These are phyloP conservation scores for Fusarium aywerte DNA, from an alignment of 2,329 filamentous ascomycete species.

Conservation along the genomic window DNA sequence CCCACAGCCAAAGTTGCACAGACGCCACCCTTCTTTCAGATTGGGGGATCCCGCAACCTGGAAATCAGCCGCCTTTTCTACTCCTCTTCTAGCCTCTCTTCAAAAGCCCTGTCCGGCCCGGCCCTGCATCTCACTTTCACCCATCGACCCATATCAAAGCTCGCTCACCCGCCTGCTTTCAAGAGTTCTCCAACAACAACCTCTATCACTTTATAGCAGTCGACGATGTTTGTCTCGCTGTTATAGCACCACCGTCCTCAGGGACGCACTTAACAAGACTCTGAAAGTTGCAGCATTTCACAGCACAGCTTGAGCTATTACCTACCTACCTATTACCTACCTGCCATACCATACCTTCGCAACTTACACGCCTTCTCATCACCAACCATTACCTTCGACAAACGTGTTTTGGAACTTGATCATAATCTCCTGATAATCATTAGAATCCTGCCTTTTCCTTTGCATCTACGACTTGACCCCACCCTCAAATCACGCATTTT, in stretches of 20 bases:
- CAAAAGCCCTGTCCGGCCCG: constrained; percentile 45
- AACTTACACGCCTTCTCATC: constrained; percentile 4
- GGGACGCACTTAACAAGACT: constrained; percentile 47
- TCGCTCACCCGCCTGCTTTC: constrained; percentile 18
- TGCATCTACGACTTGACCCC: constrained; percentile 26
- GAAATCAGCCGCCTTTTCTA: constrained; percentile 39
- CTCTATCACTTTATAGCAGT: constrained; percentile 34
- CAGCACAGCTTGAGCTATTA: constrained; percentile 35
- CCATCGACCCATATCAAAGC: constrained; percentile 37
- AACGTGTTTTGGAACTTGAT: constrained; percentile 2
- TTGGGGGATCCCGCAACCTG: constrained; percentile 40
- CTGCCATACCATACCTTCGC: constrained; percentile 37
- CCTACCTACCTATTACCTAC: constrained; percentile 38
- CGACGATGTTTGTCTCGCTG: constrained; percentile 49
- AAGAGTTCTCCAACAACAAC: constrained; percentile 16
- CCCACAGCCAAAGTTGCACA: constrained; percentile 33
- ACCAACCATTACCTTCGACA: not conserved
- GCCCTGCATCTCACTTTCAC: constrained; percentile 39
- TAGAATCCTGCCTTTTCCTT: constrained; percentile 17
- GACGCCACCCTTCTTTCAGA: constrained; percentile 40
- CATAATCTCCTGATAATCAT: constrained; percentile 9
- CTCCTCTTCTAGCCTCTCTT: constrained; percentile 41
- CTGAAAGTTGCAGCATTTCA: constrained; percentile 29
- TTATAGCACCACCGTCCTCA: constrained; percentile 55
- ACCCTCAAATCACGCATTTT: constrained; percentile 28